Evolutionary conservation across 768 basidiomycete genomes (phyloP).

Genomic region (Phaeolepiota aurea): DNA sequence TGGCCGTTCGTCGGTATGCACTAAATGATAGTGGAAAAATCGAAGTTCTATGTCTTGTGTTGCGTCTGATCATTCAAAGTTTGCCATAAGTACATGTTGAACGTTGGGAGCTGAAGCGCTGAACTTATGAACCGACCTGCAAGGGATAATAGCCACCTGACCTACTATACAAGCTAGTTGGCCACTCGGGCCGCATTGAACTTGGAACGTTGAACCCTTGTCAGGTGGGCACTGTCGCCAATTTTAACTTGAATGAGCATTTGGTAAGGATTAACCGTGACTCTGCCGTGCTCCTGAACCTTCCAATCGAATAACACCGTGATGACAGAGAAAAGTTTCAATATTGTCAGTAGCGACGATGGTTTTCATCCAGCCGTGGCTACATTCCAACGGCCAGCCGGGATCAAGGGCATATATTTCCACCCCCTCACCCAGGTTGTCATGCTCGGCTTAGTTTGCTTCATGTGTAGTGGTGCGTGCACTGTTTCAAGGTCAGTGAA

Average conservation of each 20-base stretch:
- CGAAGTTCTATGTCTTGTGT: no score
- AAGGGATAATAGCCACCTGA: no score
- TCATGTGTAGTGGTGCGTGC: conserved; percentile 48
- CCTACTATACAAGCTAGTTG: no score
- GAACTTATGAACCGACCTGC: no score
- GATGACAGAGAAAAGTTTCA: conserved; percentile 12
- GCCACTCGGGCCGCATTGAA: no score
- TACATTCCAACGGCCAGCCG: conserved; percentile 38
- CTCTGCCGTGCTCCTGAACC: neutral
- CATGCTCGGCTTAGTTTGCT: conserved; percentile 66
- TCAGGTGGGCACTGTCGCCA: neutral
- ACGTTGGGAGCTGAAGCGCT: no score
- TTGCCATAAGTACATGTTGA: no score
- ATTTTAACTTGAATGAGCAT: neutral
- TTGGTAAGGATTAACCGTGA: no score
- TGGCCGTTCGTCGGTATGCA: no score
- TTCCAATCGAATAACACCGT: conserved; percentile 1
- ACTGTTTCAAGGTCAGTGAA: conserved; percentile 9
- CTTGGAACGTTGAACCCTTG: neutral
- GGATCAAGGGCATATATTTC: conserved; percentile 48
- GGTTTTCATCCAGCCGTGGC: conserved; percentile 14
- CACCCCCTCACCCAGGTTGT: conserved; percentile 49
- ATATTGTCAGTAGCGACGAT: conserved; percentile 14
- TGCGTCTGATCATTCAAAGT: no score
- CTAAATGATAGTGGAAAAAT: no score